phyloP scores from a whole-genome alignment of 306 rosid genomes.

The Inga oerstediana region DNA sequence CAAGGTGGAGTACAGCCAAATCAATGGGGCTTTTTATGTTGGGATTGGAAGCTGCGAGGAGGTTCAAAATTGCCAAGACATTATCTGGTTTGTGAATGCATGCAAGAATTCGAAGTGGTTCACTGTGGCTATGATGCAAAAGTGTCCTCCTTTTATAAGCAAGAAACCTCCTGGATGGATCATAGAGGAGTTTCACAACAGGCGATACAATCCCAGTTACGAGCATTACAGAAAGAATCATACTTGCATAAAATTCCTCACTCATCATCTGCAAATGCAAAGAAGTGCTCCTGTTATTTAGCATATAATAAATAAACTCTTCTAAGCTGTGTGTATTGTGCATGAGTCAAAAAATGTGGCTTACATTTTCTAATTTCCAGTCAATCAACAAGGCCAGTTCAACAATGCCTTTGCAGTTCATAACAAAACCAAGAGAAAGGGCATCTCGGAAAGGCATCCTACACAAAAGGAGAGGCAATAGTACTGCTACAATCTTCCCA shows the following conservation, averaged over 20 bases:
- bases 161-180: conserved; percentile 59
- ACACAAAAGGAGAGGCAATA: conserved; percentile 59
- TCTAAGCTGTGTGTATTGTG: not conserved
- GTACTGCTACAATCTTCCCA: conserved; percentile 56
- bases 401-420: conserved; percentile 71
- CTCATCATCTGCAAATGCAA: conserved; percentile 50
- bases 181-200: conserved; percentile 51
- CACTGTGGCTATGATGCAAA: conserved; percentile 41
- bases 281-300: not conserved
- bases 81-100: conserved; percentile 63
- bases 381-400: conserved; percentile 49
- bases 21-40: conserved; percentile 41
- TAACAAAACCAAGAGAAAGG: conserved; percentile 55
- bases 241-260: conserved; percentile 59
- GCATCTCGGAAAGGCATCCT: conserved; percentile 70
- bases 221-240: conserved; percentile 52
- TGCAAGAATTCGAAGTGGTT: conserved; percentile 58
- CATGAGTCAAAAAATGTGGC: conserved; percentile 9
- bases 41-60: conserved; percentile 68
- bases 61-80: conserved; percentile 51
- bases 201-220: conserved; percentile 59
- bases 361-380: conserved; percentile 45
- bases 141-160: conserved; percentile 70
- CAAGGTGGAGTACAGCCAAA: conserved; percentile 54
- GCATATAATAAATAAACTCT: not conserved